Evolutionary conservation across 768 basidiomycete species (phyloP).

Genomic region (Clitopilus passeckerianus): DNA sequence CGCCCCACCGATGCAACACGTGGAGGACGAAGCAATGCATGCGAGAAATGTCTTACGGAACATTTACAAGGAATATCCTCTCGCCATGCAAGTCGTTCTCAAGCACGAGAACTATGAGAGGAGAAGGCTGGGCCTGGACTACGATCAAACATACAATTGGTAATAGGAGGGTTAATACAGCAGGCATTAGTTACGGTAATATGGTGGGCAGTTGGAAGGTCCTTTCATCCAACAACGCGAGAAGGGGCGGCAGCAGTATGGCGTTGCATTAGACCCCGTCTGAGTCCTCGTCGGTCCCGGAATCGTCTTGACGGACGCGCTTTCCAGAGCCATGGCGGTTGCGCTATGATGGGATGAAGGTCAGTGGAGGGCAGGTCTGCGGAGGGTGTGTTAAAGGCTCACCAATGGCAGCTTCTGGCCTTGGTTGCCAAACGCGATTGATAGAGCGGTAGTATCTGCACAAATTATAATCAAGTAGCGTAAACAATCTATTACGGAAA

Average conservation of each 20-base stretch:
- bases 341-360: slow-evolving; percentile 41
- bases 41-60: slow-evolving; percentile 37
- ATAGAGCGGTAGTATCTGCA: slow-evolving; percentile 82
- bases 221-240: not conserved
- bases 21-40: slow-evolving; percentile 17
- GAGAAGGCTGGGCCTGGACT: slow-evolving; percentile 20
- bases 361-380: slow-evolving; percentile 10
- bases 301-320: slow-evolving; percentile 56
- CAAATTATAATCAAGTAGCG: slow-evolving; percentile 7
- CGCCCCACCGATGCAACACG: slow-evolving; percentile 4
- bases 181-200: slow-evolving; percentile 2
- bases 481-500: not conserved
- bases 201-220: not conserved
- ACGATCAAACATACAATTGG: slow-evolving; percentile 25
- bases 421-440: slow-evolving; percentile 85
- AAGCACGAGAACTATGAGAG: slow-evolving; percentile 26
- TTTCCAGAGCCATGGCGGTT: slow-evolving; percentile 77
- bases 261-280: slow-evolving; percentile 37
- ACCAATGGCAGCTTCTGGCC: slow-evolving; percentile 87
- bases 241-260: not conserved
- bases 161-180: slow-evolving; percentile 4
- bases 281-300: slow-evolving; percentile 66
- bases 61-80: slow-evolving; percentile 49
- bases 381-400: slow-evolving; percentile 13
- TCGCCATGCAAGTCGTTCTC: slow-evolving; percentile 27